phyloP scores from a whole-genome alignment of 768 basidiomycete genomes.

The Podaxis sp. region DNA sequence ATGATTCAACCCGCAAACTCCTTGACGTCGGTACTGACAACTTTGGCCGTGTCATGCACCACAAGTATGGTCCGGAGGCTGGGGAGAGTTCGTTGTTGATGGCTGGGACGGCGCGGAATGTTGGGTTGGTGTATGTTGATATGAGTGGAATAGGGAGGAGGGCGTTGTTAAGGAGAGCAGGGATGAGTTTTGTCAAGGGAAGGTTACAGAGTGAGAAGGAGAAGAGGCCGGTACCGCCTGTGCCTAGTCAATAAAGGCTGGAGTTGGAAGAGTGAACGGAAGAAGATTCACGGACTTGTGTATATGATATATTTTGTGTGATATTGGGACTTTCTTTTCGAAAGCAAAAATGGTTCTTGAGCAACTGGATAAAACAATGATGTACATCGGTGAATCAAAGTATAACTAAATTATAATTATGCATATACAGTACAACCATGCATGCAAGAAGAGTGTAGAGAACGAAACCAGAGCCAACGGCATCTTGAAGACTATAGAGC shows the following conservation, averaged over 20 bases:
- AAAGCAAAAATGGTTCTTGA: too few relatives aligned
- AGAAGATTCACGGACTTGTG: neutral
- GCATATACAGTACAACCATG: neutral
- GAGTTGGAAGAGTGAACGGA: neutral
- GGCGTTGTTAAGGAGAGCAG: conserved; percentile 65
- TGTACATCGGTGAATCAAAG: neutral
- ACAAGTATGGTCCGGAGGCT: conserved; percentile 65
- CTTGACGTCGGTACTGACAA: conserved; percentile 50
- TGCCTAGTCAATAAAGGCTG: neutral
- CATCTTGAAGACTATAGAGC: conserved; percentile 60
- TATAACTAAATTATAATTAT: neutral
- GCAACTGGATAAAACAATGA: neutral
- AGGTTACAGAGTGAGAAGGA: conserved; percentile 20
- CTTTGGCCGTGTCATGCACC: conserved; percentile 50
- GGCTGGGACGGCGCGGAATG: conserved; percentile 67
- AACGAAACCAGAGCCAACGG: neutral
- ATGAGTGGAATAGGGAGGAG: conserved; percentile 69
- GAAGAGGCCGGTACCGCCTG: conserved; percentile 6
- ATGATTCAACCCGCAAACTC: conserved; percentile 54
- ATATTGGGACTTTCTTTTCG: neutral
- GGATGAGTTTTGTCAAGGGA: conserved; percentile 56
- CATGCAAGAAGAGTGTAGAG: neutral
- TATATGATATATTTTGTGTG: neutral
- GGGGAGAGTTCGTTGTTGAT: conserved; percentile 57
- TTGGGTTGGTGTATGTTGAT: conserved; percentile 77